Conservation (phyloP, 2,329 filamentous ascomycete genomes). For the Parafenestella ontariensis region DNA sequence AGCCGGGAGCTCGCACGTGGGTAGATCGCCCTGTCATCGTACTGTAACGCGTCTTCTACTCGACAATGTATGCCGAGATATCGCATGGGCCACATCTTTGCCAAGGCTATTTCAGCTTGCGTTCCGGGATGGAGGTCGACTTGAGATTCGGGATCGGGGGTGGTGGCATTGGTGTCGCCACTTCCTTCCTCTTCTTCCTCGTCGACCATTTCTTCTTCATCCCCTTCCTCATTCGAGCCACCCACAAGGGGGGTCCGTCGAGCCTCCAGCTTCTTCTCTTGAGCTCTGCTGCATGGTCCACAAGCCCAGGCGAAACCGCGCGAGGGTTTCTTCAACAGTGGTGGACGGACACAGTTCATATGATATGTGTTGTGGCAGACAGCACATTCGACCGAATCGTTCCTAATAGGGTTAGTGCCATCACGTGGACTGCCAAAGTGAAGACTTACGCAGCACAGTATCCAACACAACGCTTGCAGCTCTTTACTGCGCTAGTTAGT, state of each 20-base stretch:
- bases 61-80: conserved; percentile 96
- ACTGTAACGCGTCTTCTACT: conserved; percentile 93
- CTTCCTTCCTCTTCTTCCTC: conserved; percentile 74
- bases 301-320: conserved; percentile 98
- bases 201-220: conserved; percentile 69
- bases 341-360: conserved; percentile 96
- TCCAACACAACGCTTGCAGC: conserved; percentile 87
- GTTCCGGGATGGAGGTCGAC: conserved; percentile 71
- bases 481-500: conserved; percentile 92
- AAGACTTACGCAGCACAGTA: conserved; percentile 86
- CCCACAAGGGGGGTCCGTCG: conserved; percentile 80
- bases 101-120: conserved; percentile 87
- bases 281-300: conserved; percentile 92
- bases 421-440: background rate
- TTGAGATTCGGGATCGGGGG: conserved; percentile 57
- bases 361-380: conserved; percentile 96
- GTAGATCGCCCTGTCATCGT: conserved; percentile 92
- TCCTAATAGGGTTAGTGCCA: conserved; percentile 59
- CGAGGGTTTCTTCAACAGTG: conserved; percentile 92
- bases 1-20: conserved; percentile 92
- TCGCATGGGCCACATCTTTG: conserved; percentile 93
- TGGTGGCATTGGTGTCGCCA: conserved; percentile 67
- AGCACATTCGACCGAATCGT: conserved; percentile 95
- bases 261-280: conserved; percentile 90
- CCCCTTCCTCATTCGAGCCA: conserved; percentile 59